A percentile compares a stretch with the other conserved stretches of the same genome.
Conservation (phyloP, 2,329 filamentous ascomycete genomes). For the Dryadomyces sulphureus region DNA sequence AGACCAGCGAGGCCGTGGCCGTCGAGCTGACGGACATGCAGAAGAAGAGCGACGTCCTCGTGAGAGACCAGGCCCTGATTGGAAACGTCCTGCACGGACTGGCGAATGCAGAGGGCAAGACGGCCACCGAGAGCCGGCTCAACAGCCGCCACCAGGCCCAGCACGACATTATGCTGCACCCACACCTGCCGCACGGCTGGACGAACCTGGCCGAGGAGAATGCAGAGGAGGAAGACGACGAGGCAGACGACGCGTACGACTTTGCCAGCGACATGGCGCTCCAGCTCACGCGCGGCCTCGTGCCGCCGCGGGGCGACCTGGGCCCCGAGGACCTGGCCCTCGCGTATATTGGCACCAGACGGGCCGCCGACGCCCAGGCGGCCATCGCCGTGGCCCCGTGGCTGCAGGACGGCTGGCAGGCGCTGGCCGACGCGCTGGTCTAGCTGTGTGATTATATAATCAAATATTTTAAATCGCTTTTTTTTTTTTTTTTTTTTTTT, state of each 20-base stretch:
- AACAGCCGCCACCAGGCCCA: constrained; percentile 46
- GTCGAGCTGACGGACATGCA: constrained; percentile 63
- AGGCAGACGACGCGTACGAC: constrained; percentile 28
- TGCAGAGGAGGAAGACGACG: constrained; percentile 22
- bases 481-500: not conserved
- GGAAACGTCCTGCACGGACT: constrained; percentile 64
- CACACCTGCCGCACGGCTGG: constrained; percentile 71
- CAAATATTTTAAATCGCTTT: not conserved
- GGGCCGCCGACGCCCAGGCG: constrained; percentile 57
- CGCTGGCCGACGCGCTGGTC: constrained; percentile 27
- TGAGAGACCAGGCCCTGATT: constrained; percentile 52
- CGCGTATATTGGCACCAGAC: constrained; percentile 61
- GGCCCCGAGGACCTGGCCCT: constrained; percentile 54
- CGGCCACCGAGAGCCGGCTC: constrained; percentile 33
- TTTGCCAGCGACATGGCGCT: constrained; percentile 62
- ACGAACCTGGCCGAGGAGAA: constrained; percentile 43
- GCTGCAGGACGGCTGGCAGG: constrained; percentile 50
- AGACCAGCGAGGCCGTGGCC: constrained; percentile 66
- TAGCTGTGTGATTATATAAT: not conserved
- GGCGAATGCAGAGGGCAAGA: constrained; percentile 29
- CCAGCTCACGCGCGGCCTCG: constrained; percentile 57
- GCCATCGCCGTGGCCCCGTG: constrained; percentile 74
- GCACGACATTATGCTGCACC: constrained; percentile 66
- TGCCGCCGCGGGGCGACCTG: constrained; percentile 57
- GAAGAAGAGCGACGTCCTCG: constrained; percentile 45